Evolutionary conservation across 2,329 filamentous ascomycete genomes (phyloP).

Genomic region (Trichophyton verrucosum): DNA sequence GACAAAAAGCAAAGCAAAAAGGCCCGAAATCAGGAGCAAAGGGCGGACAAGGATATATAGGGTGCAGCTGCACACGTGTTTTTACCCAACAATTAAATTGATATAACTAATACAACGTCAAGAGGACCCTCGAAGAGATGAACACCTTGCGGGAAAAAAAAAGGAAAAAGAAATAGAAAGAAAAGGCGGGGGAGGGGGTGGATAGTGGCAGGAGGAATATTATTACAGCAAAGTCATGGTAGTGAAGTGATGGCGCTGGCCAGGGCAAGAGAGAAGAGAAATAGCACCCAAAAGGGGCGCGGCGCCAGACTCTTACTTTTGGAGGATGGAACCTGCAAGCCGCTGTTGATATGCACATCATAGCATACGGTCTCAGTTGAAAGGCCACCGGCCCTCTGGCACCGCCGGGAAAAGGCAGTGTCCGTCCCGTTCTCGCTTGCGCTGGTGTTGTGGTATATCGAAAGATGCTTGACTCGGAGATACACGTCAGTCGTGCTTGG

Average conservation of each 20-base stretch:
- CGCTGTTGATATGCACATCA: slow-evolving; percentile 11
- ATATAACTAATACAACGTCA: neutral
- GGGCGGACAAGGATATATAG: neutral
- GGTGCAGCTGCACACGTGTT: neutral
- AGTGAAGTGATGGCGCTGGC: neutral
- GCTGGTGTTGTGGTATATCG: slow-evolving; percentile 20
- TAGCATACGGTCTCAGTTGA: slow-evolving; percentile 16
- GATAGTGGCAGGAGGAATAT: too few relatives aligned
- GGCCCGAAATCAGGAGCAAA: neutral
- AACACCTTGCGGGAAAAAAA: neutral
- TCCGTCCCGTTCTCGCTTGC: slow-evolving; percentile 13
- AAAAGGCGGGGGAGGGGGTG: neutral
- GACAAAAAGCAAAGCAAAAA: neutral
- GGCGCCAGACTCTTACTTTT: slow-evolving; percentile 7
- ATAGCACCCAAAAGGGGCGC: slow-evolving; percentile 11
- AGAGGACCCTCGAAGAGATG: neutral
- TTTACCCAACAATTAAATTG: neutral
- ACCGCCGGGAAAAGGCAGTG: slow-evolving; percentile 11
- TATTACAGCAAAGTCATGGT: neutral
- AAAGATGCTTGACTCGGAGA: slow-evolving; percentile 16
- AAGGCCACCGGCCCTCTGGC: slow-evolving; percentile 16
- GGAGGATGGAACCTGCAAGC: slow-evolving; percentile 11
- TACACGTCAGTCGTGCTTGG: slow-evolving; percentile 19
- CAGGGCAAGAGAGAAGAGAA: slow-evolving; percentile 9
- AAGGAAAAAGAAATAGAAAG: neutral